Evolutionary conservation across 2,329 filamentous ascomycete genomes (phyloP).

Genomic region (Trichophyton rubrum): DNA sequence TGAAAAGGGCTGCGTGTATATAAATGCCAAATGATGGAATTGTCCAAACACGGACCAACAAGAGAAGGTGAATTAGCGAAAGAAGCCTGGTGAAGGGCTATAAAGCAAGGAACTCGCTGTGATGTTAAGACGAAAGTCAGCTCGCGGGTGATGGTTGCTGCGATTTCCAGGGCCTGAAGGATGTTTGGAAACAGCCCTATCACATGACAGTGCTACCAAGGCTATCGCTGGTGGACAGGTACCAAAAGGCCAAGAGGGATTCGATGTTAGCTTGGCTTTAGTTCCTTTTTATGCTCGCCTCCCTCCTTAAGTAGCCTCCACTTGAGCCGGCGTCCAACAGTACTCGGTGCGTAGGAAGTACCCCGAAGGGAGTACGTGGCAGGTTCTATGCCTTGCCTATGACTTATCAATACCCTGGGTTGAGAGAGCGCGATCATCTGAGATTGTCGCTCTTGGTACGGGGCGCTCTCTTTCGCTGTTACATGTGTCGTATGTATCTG

Average conservation of each 20-base stretch:
- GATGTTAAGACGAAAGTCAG: not conserved
- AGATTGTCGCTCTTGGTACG: not conserved
- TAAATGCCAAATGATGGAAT: not conserved
- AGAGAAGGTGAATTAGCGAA: constrained; percentile 1
- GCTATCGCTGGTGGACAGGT: not conserved
- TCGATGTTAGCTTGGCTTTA: not conserved
- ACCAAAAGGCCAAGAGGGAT: not conserved
- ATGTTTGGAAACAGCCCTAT: not conserved
- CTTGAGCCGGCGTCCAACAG: not conserved
- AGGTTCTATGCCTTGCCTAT: not conserved
- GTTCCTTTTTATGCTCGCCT: not conserved
- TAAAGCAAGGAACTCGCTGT: not conserved
- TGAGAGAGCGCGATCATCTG: not conserved
- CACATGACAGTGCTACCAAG: not conserved
- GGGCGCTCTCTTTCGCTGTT: not conserved
- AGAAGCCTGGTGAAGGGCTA: not conserved
- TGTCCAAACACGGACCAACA: not conserved
- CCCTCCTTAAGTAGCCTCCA: not conserved
- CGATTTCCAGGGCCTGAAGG: not conserved
- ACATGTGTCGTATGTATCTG: not conserved
- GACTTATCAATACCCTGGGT: not conserved
- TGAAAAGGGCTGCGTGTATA: not conserved
- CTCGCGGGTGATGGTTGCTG: not conserved
- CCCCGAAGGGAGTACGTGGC: not conserved
- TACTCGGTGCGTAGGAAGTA: not conserved